Conservation (phyloP, 805 yeast species). For the Kodamaea lidongshanica region DNA sequence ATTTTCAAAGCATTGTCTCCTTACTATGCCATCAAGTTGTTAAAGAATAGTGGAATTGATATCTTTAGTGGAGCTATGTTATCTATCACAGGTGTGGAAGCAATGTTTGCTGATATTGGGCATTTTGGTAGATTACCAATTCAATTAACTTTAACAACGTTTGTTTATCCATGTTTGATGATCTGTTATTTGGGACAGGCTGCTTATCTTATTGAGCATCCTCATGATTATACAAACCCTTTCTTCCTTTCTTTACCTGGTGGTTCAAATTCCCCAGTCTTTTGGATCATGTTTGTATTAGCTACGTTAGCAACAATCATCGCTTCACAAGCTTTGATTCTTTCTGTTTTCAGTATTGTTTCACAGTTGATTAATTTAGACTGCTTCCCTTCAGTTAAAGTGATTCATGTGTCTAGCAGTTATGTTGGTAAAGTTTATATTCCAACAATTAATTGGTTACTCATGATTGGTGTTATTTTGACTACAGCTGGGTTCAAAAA, state of each 20-base stretch:
- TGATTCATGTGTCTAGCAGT: conserved; percentile 39
- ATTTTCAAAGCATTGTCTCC: conserved; percentile 48
- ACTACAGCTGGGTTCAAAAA: conserved; percentile 50
- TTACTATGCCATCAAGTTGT: conserved; percentile 41
- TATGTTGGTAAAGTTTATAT: conserved; percentile 49
- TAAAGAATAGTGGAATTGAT: conserved; percentile 37
- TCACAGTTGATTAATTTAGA: conserved; percentile 49
- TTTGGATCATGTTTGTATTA: conserved; percentile 47
- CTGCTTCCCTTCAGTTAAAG: conserved; percentile 46
- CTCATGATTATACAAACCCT: conserved; percentile 34
- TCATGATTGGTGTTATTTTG: conserved; percentile 46
- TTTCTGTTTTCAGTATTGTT: conserved; percentile 49
- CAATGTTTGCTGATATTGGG: conserved; percentile 60
- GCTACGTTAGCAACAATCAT: conserved; percentile 52
- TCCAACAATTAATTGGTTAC: conserved; percentile 43
- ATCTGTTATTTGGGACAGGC: conserved; percentile 55
- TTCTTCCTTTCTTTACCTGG: conserved; percentile 51
- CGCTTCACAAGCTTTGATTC: conserved; percentile 55
- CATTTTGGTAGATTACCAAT: conserved; percentile 48
- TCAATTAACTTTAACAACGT: conserved; percentile 38
- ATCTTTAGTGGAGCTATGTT: conserved; percentile 47
- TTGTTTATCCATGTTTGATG: conserved; percentile 49
- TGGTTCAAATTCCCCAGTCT: conserved; percentile 35
- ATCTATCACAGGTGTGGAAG: conserved; percentile 54
- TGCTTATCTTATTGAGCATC: conserved; percentile 40